Evolutionary conservation across 345 rosid genomes (phyloP).

Genomic region (Camelina laxa): DNA sequence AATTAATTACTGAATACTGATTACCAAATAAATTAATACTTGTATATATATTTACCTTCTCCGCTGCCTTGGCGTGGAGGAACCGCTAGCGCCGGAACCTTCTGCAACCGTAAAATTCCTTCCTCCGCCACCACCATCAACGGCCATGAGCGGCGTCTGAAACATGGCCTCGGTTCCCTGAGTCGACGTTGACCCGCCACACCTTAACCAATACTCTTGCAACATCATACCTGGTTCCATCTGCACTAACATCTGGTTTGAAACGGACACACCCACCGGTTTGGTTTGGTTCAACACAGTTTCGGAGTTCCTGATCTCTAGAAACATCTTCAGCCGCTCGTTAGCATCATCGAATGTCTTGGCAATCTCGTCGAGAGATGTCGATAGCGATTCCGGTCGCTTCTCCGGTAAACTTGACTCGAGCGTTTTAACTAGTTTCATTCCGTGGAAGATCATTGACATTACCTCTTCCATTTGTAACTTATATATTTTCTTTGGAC

Average conservation of each 20-base stretch:
- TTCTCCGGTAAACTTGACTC: slow-evolving; percentile 52
- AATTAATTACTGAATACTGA: neutral
- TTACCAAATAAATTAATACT: neutral
- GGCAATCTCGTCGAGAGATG: slow-evolving; percentile 54
- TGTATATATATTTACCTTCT: slow-evolving; percentile 42
- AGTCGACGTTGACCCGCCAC: slow-evolving; percentile 26
- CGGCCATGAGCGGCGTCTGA: slow-evolving; percentile 26
- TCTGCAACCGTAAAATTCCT: slow-evolving; percentile 22
- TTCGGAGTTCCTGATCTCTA: slow-evolving; percentile 25
- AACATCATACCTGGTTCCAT: slow-evolving; percentile 42
- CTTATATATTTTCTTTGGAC: neutral
- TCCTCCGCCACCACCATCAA: slow-evolving; percentile 26
- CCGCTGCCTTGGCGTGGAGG: slow-evolving; percentile 51
- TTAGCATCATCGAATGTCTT: slow-evolving; percentile 42
- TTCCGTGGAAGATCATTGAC: slow-evolving; percentile 54
- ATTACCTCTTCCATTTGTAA: slow-evolving; percentile 49
- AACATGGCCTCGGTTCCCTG: slow-evolving; percentile 22
- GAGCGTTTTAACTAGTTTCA: slow-evolving; percentile 56
- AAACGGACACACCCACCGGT: slow-evolving; percentile 16
- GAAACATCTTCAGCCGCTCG: slow-evolving; percentile 42
- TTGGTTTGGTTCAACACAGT: slow-evolving; percentile 7
- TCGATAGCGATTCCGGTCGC: slow-evolving; percentile 41
- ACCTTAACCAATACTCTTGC: slow-evolving; percentile 50
- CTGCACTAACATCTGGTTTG: slow-evolving; percentile 40
- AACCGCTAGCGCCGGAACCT: slow-evolving; percentile 29